Evolutionary conservation across 2,329 filamentous ascomycete genomes (phyloP).

Genomic region (Sporothrix curviconia): DNA sequence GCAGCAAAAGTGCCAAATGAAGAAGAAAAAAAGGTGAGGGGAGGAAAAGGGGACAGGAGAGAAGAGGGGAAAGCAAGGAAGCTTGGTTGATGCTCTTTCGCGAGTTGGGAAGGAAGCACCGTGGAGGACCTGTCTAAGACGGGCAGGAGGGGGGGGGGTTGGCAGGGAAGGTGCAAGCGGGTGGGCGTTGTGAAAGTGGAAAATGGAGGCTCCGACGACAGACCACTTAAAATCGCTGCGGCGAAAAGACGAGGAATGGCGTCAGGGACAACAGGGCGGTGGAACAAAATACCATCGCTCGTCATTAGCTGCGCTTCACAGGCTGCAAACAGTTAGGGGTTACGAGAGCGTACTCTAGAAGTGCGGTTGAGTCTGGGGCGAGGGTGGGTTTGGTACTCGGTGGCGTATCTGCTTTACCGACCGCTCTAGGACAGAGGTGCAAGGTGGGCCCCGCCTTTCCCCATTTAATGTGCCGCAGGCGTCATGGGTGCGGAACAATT

Average conservation of each 20-base stretch:
- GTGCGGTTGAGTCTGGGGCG: background rate
- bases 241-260: conserved; percentile 12
- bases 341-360: background rate
- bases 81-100: conserved; percentile 11
- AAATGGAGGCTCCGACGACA: background rate
- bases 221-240: conserved; percentile 12
- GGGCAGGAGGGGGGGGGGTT: background rate
- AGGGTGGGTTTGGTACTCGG: no score
- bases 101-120: conserved; percentile 9
- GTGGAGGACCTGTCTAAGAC: background rate
- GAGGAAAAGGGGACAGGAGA: background rate
- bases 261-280: conserved; percentile 9
- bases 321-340: background rate
- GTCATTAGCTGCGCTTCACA: conserved; percentile 18
- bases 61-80: conserved; percentile 4
- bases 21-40: background rate
- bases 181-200: background rate
- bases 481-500: conserved; percentile 1
- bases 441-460: conserved; percentile 5
- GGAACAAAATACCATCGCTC: conserved; percentile 19
- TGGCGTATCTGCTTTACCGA: no score
- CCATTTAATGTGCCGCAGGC: conserved; percentile 7
- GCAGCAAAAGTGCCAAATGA: background rate
- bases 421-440: background rate
- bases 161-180: background rate